Conservation (phyloP, 192 early-diverging fungal genomes). For the Backusella australiensis region DNA sequence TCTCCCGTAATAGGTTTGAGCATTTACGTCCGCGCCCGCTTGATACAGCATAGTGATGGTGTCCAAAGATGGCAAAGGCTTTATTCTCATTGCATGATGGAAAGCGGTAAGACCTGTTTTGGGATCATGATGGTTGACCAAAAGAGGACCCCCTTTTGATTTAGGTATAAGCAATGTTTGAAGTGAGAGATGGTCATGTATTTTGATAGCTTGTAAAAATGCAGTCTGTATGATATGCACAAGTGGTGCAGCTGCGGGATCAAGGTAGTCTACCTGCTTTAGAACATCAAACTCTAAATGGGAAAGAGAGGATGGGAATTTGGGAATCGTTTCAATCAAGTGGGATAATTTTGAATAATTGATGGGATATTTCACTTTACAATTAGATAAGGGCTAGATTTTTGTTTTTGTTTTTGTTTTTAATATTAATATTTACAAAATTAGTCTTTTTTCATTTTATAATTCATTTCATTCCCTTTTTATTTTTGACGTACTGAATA, state of each 20-base stretch:
- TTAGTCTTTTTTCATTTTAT: not conserved
- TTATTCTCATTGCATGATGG: conserved; percentile 56
- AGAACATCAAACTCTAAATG: conserved; percentile 34
- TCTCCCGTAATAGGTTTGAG: conserved; percentile 49
- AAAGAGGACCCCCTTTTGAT: not conserved
- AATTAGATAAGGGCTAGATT: not conserved
- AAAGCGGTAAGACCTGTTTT: conserved; percentile 59
- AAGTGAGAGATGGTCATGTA: conserved; percentile 53
- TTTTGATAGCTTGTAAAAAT: conserved; percentile 55
- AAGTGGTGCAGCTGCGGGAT: conserved; percentile 23
- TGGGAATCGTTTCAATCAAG: conserved; percentile 39
- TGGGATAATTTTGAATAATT: conserved; percentile 48
- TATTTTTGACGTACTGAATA: conserved; percentile 35
- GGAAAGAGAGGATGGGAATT: conserved; percentile 27
- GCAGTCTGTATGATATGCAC: conserved; percentile 44
- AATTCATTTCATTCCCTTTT: not conserved
- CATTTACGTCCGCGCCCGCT: conserved; percentile 54
- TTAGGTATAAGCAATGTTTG: conserved; percentile 42
- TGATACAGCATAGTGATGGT: conserved; percentile 50
- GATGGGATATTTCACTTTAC: conserved; percentile 39
- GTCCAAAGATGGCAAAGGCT: conserved; percentile 53
- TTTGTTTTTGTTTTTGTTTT: not conserved
- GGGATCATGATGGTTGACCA: conserved; percentile 49
- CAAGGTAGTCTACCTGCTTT: conserved; percentile 20
- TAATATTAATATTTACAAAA: not conserved